Evolutionary conservation across 2,329 filamentous ascomycete genomes (phyloP).

Genomic region (Apiospora pterosperma): DNA sequence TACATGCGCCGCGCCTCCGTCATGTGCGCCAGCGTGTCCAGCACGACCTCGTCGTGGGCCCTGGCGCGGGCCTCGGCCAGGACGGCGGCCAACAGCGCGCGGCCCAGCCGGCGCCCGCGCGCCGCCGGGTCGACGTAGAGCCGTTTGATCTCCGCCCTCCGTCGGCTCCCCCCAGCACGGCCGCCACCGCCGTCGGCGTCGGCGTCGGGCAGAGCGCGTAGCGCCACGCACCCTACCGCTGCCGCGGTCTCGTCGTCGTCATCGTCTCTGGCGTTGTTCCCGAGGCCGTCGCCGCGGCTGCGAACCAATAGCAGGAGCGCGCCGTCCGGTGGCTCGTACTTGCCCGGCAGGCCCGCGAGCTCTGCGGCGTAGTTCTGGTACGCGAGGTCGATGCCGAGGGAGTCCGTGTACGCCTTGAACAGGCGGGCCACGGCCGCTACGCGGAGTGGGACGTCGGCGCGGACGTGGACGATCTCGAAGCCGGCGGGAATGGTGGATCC

Average conservation of each 20-base stretch:
- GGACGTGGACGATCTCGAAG: not conserved
- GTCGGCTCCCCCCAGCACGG: not conserved
- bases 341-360: not conserved
- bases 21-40: not conserved
- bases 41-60: not conserved
- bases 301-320: not conserved
- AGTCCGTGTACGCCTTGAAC: not conserved
- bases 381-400: not conserved
- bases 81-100: not conserved
- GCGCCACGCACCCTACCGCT: not conserved
- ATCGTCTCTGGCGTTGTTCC: too few species aligned
- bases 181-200: not conserved
- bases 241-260: not conserved
- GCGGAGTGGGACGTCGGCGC: not conserved
- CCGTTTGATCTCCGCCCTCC: not conserved
- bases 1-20: not conserved
- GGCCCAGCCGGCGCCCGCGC: not conserved
- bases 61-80: not conserved
- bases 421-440: not conserved
- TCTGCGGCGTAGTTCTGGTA: not conserved
- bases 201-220: not conserved
- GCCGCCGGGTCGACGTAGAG: slow-evolving; percentile 2
- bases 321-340: not conserved
- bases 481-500: not conserved
- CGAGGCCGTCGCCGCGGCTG: not conserved